Base-by-base conservation (phyloP, 208 protist genomes). In the Trypanosomatidae sp. region DNA sequence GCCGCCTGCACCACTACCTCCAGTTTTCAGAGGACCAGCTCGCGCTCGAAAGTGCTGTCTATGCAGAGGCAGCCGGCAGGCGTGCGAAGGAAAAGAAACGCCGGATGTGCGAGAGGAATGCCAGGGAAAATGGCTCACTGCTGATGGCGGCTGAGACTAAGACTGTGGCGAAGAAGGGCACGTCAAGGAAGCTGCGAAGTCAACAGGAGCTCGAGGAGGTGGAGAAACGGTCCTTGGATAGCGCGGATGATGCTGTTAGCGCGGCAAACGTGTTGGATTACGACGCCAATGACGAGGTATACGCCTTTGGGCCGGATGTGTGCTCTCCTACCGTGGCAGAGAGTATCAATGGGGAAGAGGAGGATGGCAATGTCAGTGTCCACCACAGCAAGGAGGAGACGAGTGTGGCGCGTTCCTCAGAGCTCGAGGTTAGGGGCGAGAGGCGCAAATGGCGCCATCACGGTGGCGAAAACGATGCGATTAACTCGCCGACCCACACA, bases 1-100 rank as follows among this genome's bases (percentile, higher is more conserved):
- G 68, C 33, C 68, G 73, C 46, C 46, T 74, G 28, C 67, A n/a
- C 22, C 77, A 74, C 66, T 46, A 74, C 19, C 64, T 68, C 68
- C 73, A 73, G 55, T 81, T 76, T 49, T 67, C 59, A 0, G 66
- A 77, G 66, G 33, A 58, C 22, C 66, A 82, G 55, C 71, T 76
- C 6, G 12, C 12, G 15, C 66, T 28, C 10, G 71, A 82, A 43
- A 41, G 36, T 25, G 71, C 68, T n/a, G 47, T 58, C 56, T 73
- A 73, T 52, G 53, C 33, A 69, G 47, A 56, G 9, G 58, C 66
- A 56, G 47, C 66, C n/a, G 49, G 8, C 19, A 33, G 39, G 6
- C 66, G 66, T 22, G 49, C 33, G 1, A 22, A n/a, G 28, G 17
- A 53, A 49, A 68, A 72, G 71, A 58, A 73, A 55, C 65, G 19